phyloP scores from a whole-genome alignment of 1,284 basidiomycete genomes.

The Dichomitus squalens region DNA sequence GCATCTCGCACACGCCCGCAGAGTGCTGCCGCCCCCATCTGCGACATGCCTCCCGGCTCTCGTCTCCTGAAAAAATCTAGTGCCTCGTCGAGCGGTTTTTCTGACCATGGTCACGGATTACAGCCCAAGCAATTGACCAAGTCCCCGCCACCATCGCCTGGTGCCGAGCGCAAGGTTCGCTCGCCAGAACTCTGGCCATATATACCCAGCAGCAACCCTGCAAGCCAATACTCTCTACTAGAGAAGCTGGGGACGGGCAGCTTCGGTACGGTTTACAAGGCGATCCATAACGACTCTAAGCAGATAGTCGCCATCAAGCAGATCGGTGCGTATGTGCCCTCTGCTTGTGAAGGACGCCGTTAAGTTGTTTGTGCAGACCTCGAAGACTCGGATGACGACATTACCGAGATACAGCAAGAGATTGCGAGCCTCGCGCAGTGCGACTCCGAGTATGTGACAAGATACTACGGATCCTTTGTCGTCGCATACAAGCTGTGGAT shows the following conservation, averaged over 20 bases:
- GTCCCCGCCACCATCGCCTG: slow-evolving; percentile 53
- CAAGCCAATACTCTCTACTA: slow-evolving; percentile 88
- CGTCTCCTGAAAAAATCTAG: slow-evolving; percentile 32
- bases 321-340: slow-evolving; percentile 66
- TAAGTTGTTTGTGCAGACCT: slow-evolving; percentile 53
- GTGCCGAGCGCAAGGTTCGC: slow-evolving; percentile 39
- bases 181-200: slow-evolving; percentile 61
- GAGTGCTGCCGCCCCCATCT: slow-evolving; percentile 11
- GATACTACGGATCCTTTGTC: slow-evolving; percentile 97
- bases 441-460: slow-evolving; percentile 94
- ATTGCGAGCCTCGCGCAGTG: slow-evolving; percentile 95
- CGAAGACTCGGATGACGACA: slow-evolving; percentile 92
- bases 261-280: slow-evolving; percentile 97
- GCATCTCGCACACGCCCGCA: slow-evolving; percentile 7
- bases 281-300: slow-evolving; percentile 90
- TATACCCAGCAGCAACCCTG: slow-evolving; percentile 75
- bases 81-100: slow-evolving; percentile 25
- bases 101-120: slow-evolving; percentile 29
- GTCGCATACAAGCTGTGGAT: slow-evolving; percentile 99
- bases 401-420: slow-evolving; percentile 96
- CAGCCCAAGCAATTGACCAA: slow-evolving; percentile 49
- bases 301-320: slow-evolving; percentile 98
- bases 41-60: slow-evolving; percentile 30
- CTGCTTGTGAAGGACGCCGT: slow-evolving; percentile 1
- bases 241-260: slow-evolving; percentile 98